Percentiles rank a stretch among this genome's conserved stretches.
These are phyloP conservation scores for Zasmidium angulare DNA, from an alignment of 2,329 filamentous ascomycete genomes.

Conservation along the genomic window DNA sequence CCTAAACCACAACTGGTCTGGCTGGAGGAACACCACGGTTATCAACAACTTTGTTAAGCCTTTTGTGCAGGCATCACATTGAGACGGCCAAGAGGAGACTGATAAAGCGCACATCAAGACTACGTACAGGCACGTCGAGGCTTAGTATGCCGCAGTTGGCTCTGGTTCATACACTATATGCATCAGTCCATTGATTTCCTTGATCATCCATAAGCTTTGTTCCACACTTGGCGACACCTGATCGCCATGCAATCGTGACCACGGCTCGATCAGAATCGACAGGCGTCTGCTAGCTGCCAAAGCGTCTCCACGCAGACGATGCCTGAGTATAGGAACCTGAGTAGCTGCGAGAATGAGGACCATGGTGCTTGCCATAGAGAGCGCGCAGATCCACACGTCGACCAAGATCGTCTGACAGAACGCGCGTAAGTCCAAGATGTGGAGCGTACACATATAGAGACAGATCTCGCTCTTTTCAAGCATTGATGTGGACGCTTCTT, in stretches of 20 bases:
- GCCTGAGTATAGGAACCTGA: background rate
- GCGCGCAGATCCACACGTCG: constrained; percentile 15
- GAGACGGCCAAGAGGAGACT: background rate
- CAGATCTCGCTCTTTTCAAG: constrained; percentile 8
- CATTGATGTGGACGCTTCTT: constrained; percentile 1
- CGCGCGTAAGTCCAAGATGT: constrained; percentile 13
- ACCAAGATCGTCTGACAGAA: constrained; percentile 16
- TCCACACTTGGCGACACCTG: background rate
- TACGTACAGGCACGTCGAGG: background rate
- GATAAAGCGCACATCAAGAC: background rate
- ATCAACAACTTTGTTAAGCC: constrained; percentile 21
- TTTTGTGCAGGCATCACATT: constrained; percentile 15
- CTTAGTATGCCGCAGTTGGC: background rate
- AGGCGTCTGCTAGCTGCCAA: background rate
- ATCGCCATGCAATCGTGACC: background rate
- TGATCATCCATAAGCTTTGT: background rate
- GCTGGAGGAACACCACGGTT: constrained; percentile 17
- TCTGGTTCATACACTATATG: too few species aligned
- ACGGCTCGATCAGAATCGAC: background rate
- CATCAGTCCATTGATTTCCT: background rate
- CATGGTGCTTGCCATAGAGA: background rate
- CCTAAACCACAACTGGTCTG: constrained; percentile 55
- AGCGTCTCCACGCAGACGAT: background rate
- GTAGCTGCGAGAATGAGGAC: background rate
- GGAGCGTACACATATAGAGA: constrained; percentile 13